A percentile compares a stretch with the other conserved stretches of the same genome.
Evolutionary conservation across 768 basidiomycete species (phyloP).

Genomic region (Boletus tomentosulus): DNA sequence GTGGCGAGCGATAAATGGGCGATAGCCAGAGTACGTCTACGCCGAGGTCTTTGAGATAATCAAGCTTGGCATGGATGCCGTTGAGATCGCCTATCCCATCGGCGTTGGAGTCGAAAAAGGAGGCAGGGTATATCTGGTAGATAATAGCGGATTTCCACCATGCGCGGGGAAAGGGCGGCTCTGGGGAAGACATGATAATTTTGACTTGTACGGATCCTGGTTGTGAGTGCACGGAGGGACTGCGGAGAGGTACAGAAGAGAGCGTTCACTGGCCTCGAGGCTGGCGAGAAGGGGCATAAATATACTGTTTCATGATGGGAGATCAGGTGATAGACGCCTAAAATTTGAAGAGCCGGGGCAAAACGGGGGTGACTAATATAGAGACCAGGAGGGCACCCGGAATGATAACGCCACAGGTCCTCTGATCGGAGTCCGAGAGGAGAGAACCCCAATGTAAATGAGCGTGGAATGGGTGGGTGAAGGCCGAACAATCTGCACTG

Average conservation of each 20-base stretch:
- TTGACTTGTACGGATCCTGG: not conserved
- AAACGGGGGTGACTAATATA: not conserved
- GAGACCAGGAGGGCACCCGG: not conserved
- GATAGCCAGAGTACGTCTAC: constrained; percentile 64
- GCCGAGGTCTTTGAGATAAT: constrained; percentile 65
- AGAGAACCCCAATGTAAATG: not conserved
- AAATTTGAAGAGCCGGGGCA: not conserved
- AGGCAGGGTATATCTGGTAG: constrained; percentile 70
- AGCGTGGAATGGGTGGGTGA: constrained; percentile 9
- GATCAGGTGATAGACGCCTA: constrained; percentile 14
- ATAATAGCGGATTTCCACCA: constrained; percentile 62
- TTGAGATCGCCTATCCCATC: constrained; percentile 68
- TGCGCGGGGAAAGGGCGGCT: constrained; percentile 23
- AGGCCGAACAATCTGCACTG: constrained; percentile 1
- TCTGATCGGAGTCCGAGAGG: not conserved
- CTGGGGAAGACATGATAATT: constrained; percentile 6
- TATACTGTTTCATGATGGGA: constrained; percentile 4
- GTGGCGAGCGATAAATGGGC: constrained; percentile 59
- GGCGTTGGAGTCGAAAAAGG: constrained; percentile 68
- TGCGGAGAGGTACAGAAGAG: constrained; percentile 15
- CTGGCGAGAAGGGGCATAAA: constrained; percentile 5
- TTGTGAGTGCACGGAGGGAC: constrained; percentile 2
- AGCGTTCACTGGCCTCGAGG: constrained; percentile 15
- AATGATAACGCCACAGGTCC: not conserved
- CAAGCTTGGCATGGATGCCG: constrained; percentile 60